Evolutionary conservation across 768 basidiomycete species (phyloP).

Genomic region (Boletus pseudopeckii): DNA sequence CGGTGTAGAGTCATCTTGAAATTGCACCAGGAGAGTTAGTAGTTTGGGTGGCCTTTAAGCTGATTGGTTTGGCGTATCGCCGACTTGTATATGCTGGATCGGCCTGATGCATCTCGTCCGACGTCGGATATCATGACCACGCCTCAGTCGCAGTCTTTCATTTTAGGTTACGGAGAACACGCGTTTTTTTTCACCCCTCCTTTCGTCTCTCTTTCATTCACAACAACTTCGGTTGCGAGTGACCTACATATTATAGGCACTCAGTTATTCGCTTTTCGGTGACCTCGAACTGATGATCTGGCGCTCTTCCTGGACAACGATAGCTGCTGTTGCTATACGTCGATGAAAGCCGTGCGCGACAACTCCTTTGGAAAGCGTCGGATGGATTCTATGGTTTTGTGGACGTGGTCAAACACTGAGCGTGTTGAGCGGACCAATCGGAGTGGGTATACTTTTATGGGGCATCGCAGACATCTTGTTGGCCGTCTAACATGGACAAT

Average conservation of each 20-base stretch:
- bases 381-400: background rate
- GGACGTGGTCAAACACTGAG: conserved; percentile 6
- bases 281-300: background rate
- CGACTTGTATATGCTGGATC: background rate
- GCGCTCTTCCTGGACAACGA: conserved; percentile 1
- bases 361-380: background rate
- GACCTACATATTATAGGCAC: background rate
- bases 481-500: background rate
- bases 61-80: background rate
- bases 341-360: background rate
- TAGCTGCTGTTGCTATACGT: conserved; percentile 3
- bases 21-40: background rate
- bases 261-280: background rate
- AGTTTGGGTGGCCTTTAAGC: no score
- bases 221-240: background rate
- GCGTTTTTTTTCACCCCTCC: background rate
- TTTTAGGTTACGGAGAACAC: background rate
- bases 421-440: background rate
- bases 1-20: no score
- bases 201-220: conserved; percentile 6
- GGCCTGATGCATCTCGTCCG: background rate
- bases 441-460: background rate
- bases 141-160: conserved; percentile 1
- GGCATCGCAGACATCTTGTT: background rate
- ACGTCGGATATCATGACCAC: conserved; percentile 1